A percentile compares a stretch with the other conserved stretches of the same genome.
Evolutionary conservation across 2,329 filamentous ascomycete species (phyloP).

Genomic region (Verticillium klebahnii): DNA sequence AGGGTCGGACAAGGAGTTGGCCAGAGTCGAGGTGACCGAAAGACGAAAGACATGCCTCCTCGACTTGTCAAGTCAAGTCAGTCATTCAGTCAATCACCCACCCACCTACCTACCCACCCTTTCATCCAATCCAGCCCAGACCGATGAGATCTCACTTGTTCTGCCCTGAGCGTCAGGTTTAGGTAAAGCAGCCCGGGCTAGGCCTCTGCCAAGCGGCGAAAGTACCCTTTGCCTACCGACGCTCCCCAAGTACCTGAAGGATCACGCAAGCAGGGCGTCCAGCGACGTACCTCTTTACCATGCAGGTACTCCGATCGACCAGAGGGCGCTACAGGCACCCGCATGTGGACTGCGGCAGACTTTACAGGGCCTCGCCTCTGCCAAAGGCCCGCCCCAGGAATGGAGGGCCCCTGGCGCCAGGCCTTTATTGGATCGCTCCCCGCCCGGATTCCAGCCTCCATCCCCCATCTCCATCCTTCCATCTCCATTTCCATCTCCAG

Average conservation of each 20-base stretch:
- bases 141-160: not conserved
- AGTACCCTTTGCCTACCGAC: not conserved
- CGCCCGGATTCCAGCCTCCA: not conserved
- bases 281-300: not conserved
- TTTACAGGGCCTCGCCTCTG: not conserved
- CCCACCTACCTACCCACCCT: not conserved
- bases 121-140: not conserved
- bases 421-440: not conserved
- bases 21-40: too few species aligned
- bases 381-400: not conserved
- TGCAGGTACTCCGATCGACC: not conserved
- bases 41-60: not conserved
- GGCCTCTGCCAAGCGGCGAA: not conserved
- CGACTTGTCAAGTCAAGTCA: not conserved
- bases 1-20: not conserved
- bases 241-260: not conserved
- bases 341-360: not conserved
- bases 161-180: not conserved
- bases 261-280: not conserved
- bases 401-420: not conserved
- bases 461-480: not conserved
- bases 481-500: not conserved
- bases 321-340: not conserved
- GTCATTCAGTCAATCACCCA: not conserved
- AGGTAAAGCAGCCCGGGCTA: not conserved